These are phyloP conservation scores for Amphichorda felina DNA, from an alignment of 2,329 filamentous ascomycete species.

Conservation along the genomic window DNA sequence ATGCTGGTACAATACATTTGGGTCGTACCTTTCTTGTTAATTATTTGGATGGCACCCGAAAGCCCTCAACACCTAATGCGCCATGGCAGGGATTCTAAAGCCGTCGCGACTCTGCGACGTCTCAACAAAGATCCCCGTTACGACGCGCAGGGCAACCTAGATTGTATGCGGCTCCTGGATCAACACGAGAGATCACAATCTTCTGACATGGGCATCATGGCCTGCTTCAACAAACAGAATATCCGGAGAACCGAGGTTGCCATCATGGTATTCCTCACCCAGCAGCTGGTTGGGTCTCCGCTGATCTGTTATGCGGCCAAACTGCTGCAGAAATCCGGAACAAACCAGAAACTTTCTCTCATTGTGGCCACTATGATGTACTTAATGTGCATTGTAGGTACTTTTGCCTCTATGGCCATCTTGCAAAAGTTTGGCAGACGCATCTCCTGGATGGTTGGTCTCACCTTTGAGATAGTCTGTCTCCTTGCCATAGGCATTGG, in stretches of 20 bases:
- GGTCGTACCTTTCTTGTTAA: constrained; percentile 19
- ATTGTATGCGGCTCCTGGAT: constrained; percentile 24
- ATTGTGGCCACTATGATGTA: constrained; percentile 29
- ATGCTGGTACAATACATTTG: constrained; percentile 26
- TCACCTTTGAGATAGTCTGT: constrained; percentile 18
- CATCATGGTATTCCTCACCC: constrained; percentile 39
- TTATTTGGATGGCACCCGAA: constrained; percentile 21
- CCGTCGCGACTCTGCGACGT: constrained; percentile 14
- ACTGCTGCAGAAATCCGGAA: constrained; percentile 35
- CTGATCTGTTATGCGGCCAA: constrained; percentile 42
- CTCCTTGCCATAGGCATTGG: constrained; percentile 21
- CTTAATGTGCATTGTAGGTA: constrained; percentile 27
- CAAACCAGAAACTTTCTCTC: constrained; percentile 26
- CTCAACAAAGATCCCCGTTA: constrained; percentile 13
- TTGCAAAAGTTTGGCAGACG: constrained; percentile 26
- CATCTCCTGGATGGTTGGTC: constrained; percentile 27
- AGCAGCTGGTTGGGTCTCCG: constrained; percentile 38
- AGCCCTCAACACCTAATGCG: constrained; percentile 26
- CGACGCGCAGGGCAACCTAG: constrained; percentile 19
- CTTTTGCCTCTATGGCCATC: constrained; percentile 29
- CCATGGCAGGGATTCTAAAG: constrained; percentile 14
- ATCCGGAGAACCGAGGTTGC: constrained; percentile 23
- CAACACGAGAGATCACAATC: constrained; percentile 15
- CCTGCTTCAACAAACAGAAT: constrained; percentile 20
- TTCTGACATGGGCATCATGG: constrained; percentile 14